Evolutionary conservation across 371 early-diverging fungal genomes (phyloP).

Genomic region (Rhizopus stolonifer): DNA sequence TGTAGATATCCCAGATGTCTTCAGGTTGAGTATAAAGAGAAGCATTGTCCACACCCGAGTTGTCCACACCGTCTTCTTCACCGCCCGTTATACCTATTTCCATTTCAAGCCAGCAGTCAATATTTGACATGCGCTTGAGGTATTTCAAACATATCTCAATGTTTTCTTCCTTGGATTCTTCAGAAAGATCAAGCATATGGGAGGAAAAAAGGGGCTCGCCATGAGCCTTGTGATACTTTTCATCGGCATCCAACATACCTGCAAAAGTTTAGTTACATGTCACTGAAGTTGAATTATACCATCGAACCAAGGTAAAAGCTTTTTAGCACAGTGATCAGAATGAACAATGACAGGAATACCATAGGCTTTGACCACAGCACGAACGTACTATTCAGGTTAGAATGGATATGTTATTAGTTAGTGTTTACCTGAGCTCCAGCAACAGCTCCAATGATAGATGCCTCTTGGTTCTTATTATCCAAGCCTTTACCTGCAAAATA

Average conservation of each 20-base stretch:
- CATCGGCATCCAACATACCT: constrained; percentile 91
- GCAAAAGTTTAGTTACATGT: too few relatives aligned
- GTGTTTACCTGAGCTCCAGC: constrained; percentile 92
- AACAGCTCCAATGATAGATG: constrained; percentile 84
- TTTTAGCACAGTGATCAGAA: constrained; percentile 94
- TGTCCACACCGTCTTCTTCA: constrained; percentile 95
- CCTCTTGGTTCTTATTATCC: constrained; percentile 82
- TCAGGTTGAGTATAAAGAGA: constrained; percentile 89
- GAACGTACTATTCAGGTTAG: too few relatives aligned
- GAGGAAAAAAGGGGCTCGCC: constrained; percentile 93
- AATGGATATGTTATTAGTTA: too few relatives aligned
- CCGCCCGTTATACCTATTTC: constrained; percentile 96
- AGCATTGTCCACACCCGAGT: constrained; percentile 83
- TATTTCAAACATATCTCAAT: constrained; percentile 83
- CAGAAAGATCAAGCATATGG: constrained; percentile 95
- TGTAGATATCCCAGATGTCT: constrained; percentile 90
- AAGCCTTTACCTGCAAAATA: constrained; percentile 90
- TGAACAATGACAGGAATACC: constrained; percentile 88
- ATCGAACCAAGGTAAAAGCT: constrained; percentile 92
- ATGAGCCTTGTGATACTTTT: constrained; percentile 86
- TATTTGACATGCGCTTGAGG: constrained; percentile 83
- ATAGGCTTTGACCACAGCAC: constrained; percentile 82
- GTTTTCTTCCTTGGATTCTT: constrained; percentile 88
- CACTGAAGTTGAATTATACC: too few relatives aligned
- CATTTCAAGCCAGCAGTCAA: constrained; percentile 87